Evolutionary conservation across 495 filamentous ascomycete species (phyloP), one percentile per base, ranked within the genome.

Genomic region (Penicillium maclennaniae): DNA sequence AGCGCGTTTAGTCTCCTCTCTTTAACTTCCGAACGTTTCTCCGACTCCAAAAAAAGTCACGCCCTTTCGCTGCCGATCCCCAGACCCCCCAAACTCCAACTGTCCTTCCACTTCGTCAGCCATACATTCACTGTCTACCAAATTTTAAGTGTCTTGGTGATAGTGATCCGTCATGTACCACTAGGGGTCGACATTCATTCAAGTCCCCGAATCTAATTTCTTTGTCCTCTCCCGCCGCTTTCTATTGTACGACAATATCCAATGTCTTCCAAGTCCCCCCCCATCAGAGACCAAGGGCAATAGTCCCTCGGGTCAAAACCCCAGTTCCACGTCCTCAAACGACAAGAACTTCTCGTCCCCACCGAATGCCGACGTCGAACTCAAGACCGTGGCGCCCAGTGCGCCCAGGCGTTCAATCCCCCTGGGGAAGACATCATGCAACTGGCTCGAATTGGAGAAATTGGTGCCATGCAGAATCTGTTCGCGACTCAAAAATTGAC

Each of bases 381-480:
- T 92, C 47, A 83, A 85, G 47, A 79, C 73, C 52, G 81, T 92
- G 67, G 78, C 79, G 19, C 66, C 76, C 17, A 68, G 68, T 51
- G 63, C 47, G 16, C 58, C 61, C 31, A 73, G 72, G 58, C 68
- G 69, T 16, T 73, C 70, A 41, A 71, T 84, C 28, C 82, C 84
- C 5, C 45, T 87, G 1, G 88, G 49, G 82, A 90, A 50, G 93
- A 97, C 75, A 86, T 98, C 47, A 96, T 98, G 91, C 92, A 97
- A 72, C 79, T 97, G 61, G 89, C 93, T 34, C 81, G 92, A 45
- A 66, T 93, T 53, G 93, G 93, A 26, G 92, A 98, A 62, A 81
- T 96, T 63, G 74, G 74, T 6, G 87, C 80, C 28, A 92, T 98
- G 79, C 87, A 95, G 72, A 91, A 84, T 74, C 76, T 98, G 23